These are phyloP conservation scores for Didymellaceae sp. DNA, from an alignment of 2,329 filamentous ascomycete genomes.

Conservation along the genomic window DNA sequence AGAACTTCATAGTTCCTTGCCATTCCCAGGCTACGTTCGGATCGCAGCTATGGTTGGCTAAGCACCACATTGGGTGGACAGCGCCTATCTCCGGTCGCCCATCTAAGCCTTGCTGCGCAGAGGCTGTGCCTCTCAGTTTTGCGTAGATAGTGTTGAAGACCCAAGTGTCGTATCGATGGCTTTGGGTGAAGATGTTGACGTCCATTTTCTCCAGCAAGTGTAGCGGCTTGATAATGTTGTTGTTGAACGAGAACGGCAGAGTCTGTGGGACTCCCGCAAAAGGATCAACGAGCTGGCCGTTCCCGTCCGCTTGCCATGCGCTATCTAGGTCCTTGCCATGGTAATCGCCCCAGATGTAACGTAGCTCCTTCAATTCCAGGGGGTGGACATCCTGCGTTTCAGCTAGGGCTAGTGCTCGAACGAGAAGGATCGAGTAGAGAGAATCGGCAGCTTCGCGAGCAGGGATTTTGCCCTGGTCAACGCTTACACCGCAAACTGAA, in stretches of 20 bases:
- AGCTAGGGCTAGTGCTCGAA: constrained; percentile 66
- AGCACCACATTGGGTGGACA: constrained; percentile 93
- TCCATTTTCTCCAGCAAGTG: constrained; percentile 86
- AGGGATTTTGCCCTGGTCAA: constrained; percentile 62
- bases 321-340: constrained; percentile 36
- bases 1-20: constrained; percentile 78
- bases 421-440: constrained; percentile 65
- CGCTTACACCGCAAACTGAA: constrained; percentile 61
- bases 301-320: constrained; percentile 25
- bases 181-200: constrained; percentile 70
- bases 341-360: constrained; percentile 72
- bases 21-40: constrained; percentile 96
- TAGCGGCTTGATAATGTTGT: constrained; percentile 75
- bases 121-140: constrained; percentile 90
- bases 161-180: constrained; percentile 72
- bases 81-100: constrained; percentile 89
- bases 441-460: constrained; percentile 65
- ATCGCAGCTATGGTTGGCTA: constrained; percentile 95
- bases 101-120: constrained; percentile 73
- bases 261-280: constrained; percentile 58
- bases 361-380: constrained; percentile 65
- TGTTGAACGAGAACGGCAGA: constrained; percentile 78
- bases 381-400: constrained; percentile 65
- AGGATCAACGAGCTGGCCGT: constrained; percentile 22
- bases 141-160: constrained; percentile 89